A percentile compares a stretch with the other conserved stretches of the same genome.
These are phyloP conservation scores for Leptomonas pyrrhocoris DNA, from an alignment of 208 protist species.

Conservation along the genomic window DNA sequence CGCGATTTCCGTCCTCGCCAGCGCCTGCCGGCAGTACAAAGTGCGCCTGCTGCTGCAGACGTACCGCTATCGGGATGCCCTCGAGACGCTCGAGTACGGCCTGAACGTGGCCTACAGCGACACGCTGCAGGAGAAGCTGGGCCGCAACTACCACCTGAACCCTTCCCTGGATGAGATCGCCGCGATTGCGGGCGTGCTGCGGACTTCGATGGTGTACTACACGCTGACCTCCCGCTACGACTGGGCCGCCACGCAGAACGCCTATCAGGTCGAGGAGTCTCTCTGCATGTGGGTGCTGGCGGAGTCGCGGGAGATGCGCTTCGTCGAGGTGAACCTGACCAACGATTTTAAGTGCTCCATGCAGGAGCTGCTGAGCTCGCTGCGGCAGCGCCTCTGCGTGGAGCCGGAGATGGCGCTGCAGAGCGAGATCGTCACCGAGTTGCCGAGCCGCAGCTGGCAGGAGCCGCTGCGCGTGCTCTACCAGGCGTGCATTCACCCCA, in stretches of 20 bases:
- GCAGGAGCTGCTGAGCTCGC: conserved; percentile 44
- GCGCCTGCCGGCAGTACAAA: conserved; percentile 63
- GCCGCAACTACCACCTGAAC: conserved; percentile 59
- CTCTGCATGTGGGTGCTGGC: conserved; percentile 89
- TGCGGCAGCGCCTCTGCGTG: conserved; percentile 65
- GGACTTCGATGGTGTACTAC: conserved; percentile 82
- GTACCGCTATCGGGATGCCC: conserved; percentile 88
- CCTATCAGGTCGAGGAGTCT: conserved; percentile 65
- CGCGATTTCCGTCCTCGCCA: conserved; percentile 54
- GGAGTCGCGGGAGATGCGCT: conserved; percentile 79
- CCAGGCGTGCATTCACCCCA: conserved; percentile 79
- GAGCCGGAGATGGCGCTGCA: conserved; percentile 51
- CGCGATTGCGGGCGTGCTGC: conserved; percentile 65
- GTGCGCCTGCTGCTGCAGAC: conserved; percentile 71
- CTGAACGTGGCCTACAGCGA: conserved; percentile 77
- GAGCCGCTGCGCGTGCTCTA: conserved; percentile 85
- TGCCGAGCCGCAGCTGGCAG: conserved; percentile 79
- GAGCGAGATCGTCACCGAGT: conserved; percentile 58
- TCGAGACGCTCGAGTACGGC: conserved; percentile 82
- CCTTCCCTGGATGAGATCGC: conserved; percentile 86
- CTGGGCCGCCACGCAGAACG: conserved; percentile 47
- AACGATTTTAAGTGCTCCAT: conserved; percentile 80
- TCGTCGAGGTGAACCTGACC: conserved; percentile 85
- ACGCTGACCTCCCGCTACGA: conserved; percentile 61
- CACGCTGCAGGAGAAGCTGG: conserved; percentile 78